These are phyloP conservation scores for Helotiales sp. DNA, from an alignment of 2,329 filamentous ascomycete species.

Conservation along the genomic window DNA sequence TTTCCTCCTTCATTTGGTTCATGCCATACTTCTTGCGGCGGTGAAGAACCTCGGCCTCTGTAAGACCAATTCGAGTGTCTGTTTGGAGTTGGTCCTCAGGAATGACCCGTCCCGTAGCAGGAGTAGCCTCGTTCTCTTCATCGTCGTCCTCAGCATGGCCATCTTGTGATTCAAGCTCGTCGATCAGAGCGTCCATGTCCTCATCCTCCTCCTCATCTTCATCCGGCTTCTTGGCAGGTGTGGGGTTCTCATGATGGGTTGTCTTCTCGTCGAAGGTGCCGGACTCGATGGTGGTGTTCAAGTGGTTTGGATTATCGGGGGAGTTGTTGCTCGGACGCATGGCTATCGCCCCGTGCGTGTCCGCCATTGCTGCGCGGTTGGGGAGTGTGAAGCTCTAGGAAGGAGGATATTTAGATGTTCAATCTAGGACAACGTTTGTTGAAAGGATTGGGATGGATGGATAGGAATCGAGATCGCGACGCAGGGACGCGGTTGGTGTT, in stretches of 20 bases:
- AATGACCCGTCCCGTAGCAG: slow-evolving; percentile 62
- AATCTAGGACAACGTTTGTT: slow-evolving; percentile 10
- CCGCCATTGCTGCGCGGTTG: slow-evolving; percentile 31
- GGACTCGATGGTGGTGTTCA: slow-evolving; percentile 68
- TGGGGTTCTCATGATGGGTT: slow-evolving; percentile 45
- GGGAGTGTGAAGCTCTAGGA: background rate
- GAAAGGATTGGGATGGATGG: background rate
- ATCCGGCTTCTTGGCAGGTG: slow-evolving; percentile 34
- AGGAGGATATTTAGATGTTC: slow-evolving; percentile 1
- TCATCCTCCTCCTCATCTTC: slow-evolving; percentile 75
- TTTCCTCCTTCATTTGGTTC: slow-evolving; percentile 92
- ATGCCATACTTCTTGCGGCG: slow-evolving; percentile 76
- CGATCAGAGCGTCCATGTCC: slow-evolving; percentile 85
- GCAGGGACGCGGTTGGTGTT: slow-evolving; percentile 1
- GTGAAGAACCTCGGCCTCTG: slow-evolving; percentile 67
- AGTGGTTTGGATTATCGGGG: slow-evolving; percentile 40
- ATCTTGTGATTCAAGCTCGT: slow-evolving; percentile 84
- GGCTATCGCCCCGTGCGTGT: slow-evolving; percentile 30
- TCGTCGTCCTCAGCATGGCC: slow-evolving; percentile 70
- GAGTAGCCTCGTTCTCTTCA: slow-evolving; percentile 56
- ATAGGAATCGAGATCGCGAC: slow-evolving; percentile 4
- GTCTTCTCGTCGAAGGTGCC: slow-evolving; percentile 69
- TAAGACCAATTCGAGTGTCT: slow-evolving; percentile 74
- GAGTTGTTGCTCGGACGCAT: slow-evolving; percentile 26
- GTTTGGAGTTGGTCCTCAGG: slow-evolving; percentile 81